Base-by-base conservation (phyloP, 83 land plant genomes). In the Larix sibirica region DNA sequence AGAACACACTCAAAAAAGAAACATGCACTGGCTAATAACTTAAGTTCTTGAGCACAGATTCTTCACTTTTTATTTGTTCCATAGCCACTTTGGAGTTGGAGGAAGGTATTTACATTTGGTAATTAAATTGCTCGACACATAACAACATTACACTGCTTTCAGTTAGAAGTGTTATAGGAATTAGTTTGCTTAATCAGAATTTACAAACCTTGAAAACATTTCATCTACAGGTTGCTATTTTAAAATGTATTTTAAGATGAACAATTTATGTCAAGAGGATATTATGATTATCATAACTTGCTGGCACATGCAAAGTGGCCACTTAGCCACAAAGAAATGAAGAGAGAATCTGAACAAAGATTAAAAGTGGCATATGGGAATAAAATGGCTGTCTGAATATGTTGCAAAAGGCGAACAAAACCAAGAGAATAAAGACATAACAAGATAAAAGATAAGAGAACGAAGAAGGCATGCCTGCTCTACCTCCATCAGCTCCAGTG, bases 401-500 rank as follows among this genome's bases (percentile, higher is more conserved):
- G 60, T 4, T 50, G 54, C 13, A 24, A 2, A 47, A 75, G 54
- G n/a, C 60, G 26, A 50, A 75, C 9, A 36, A 69, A 26, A 33
- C 20, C 26, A 40, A 76, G 28, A 23, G 13, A 54, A 54, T 50
- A 44, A 50, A 50, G 56, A 50, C 13, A 50, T 42, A 2, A 20
- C 3, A 14, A 76, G 60, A 76, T 3, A 76, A 13, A 13, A 76
- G 33, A 76, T 42, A 23, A 44, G 50, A 24, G 50, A 23, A 76
- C 12, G 14, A 4, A 24, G 31, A 76, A 24, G 61, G 6, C 36
- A 50, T 24, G 56, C 79, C 36, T 54, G 79, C 59, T 54, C 79
- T 0, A 50, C 79, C 36, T 76, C 79, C 79, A 76, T 76, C 24
- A 76, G 36, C 60, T 76, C 79, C 79, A 54, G 79, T 54, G 79